These are phyloP conservation scores for Pyrenophora tritici-repentis DNA, from an alignment of 2,329 filamentous ascomycete genomes.

Conservation along the genomic window DNA sequence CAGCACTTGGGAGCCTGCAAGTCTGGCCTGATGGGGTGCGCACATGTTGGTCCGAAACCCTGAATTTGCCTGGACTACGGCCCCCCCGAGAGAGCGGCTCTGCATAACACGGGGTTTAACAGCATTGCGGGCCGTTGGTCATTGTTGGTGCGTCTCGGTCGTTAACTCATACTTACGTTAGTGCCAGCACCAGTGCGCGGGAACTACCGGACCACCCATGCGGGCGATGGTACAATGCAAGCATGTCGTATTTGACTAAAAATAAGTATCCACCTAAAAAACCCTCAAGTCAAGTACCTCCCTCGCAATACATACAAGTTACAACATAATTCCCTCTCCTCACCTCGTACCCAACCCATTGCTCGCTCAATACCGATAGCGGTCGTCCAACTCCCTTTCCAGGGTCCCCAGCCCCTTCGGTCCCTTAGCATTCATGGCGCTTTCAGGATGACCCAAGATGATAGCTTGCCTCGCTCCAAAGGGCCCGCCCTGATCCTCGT, in stretches of 20 bases:
- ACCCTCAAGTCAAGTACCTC: not conserved
- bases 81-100: too few species aligned
- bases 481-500: slow-evolving; percentile 12
- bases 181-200: not conserved
- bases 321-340: not conserved
- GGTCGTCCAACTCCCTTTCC: slow-evolving; percentile 9
- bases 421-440: slow-evolving; percentile 17
- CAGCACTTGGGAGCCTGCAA: not conserved
- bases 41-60: too few species aligned
- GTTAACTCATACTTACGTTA: not conserved
- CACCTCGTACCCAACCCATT: not conserved
- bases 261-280: not conserved
- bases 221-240: slow-evolving; percentile 1
- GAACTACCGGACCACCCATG: not conserved
- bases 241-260: not conserved
- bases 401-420: slow-evolving; percentile 19
- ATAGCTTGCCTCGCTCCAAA: slow-evolving; percentile 32
- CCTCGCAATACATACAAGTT: not conserved
- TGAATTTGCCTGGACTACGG: too few species aligned
- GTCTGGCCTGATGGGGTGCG: not conserved
- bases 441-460: slow-evolving; percentile 28
- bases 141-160: not conserved
- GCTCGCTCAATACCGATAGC: slow-evolving; percentile 5
- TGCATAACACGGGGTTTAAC: too few species aligned
- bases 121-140: too few species aligned